Evolutionary conservation across 805 yeast genomes (phyloP).

Genomic region (Lachancea sp.): DNA sequence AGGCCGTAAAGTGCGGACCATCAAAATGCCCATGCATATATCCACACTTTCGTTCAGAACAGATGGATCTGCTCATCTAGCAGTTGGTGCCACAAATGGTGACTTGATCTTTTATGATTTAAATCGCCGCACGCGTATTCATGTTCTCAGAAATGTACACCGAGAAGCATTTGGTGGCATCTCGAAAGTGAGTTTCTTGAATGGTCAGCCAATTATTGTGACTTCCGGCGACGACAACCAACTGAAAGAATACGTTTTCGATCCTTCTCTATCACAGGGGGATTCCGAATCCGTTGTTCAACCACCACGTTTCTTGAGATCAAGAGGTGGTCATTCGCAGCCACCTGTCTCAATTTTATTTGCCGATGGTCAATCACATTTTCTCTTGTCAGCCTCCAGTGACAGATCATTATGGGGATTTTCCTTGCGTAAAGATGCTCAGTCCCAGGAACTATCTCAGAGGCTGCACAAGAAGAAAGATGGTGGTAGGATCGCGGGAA

Average conservation of each 20-base stretch:
- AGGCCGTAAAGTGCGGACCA: conserved; percentile 50
- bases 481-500: conserved; percentile 53
- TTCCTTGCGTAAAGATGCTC: conserved; percentile 92
- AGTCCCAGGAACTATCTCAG: conserved; percentile 89
- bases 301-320: conserved; percentile 86
- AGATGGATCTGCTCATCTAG: conserved; percentile 80
- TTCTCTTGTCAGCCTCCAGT: conserved; percentile 74
- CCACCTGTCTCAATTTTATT: conserved; percentile 76
- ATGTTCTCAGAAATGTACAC: conserved; percentile 67
- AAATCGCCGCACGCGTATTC: conserved; percentile 64
- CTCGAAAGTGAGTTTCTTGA: conserved; percentile 62
- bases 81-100: conserved; percentile 71
- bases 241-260: conserved; percentile 86
- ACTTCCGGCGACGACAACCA: conserved; percentile 90
- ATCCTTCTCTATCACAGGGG: conserved; percentile 69
- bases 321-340: conserved; percentile 95
- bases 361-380: conserved; percentile 77
- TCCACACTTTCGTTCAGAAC: conserved; percentile 78
- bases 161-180: conserved; percentile 72
- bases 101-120: conserved; percentile 83
- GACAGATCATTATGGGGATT: conserved; percentile 88
- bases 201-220: conserved; percentile 87
- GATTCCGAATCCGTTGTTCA: conserved; percentile 51
- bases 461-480: conserved; percentile 43
- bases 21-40: conserved; percentile 37